A percentile compares a stretch with the other conserved stretches of the same genome.
Conservation (phyloP, 257 asterid genomes). For the Perilla frutescens region DNA sequence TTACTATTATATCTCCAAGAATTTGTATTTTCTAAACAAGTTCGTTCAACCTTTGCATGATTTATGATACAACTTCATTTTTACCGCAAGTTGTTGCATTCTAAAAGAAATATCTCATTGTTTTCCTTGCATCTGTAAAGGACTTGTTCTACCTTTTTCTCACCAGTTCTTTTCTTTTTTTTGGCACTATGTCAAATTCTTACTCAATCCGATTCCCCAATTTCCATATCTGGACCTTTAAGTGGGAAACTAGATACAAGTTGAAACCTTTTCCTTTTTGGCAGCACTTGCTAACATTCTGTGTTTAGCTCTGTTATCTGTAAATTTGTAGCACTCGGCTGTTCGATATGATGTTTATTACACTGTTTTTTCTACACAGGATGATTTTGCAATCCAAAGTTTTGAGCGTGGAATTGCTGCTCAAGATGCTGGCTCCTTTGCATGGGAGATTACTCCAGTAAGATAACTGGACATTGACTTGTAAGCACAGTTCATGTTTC, state of each 20-base stretch:
- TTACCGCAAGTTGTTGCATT: not conserved
- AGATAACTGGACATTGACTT: constrained; percentile 35
- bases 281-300: not conserved
- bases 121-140: too few relatives aligned
- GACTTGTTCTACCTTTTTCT: too few relatives aligned
- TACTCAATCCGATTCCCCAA: not conserved
- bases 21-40: constrained; percentile 3
- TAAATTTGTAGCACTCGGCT: constrained; percentile 8
- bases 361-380: constrained; percentile 54
- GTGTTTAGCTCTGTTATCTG: constrained; percentile 6
- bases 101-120: not conserved
- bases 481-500: constrained; percentile 19
- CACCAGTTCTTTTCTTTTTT: not conserved
- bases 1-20: constrained; percentile 8
- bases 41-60: not conserved
- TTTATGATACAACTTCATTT: constrained; percentile 15
- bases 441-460: constrained; percentile 97
- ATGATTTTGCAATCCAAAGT: constrained; percentile 87
- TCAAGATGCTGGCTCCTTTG: constrained; percentile 76
- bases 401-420: constrained; percentile 99
- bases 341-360: constrained; percentile 26
- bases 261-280: not conserved
- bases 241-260: not conserved
- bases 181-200: not conserved
- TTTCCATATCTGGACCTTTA: constrained; percentile 1